Evolutionary conservation across 805 yeast species (phyloP).

Genomic region (Hanseniaspora meyeri): DNA sequence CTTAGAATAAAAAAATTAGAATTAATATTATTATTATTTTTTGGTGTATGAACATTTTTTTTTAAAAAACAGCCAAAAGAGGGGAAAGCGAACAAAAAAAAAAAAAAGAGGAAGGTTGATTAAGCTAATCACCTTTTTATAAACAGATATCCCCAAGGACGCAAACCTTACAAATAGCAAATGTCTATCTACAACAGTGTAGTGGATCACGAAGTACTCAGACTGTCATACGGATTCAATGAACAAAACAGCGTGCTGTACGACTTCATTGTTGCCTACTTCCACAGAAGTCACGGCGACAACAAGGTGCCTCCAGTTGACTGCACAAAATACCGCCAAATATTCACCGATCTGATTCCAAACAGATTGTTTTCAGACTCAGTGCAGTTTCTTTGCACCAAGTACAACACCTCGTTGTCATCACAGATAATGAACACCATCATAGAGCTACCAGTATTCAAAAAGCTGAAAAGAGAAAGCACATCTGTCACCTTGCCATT

Average conservation of each 20-base stretch:
- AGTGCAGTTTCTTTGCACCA: background rate
- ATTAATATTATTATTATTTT: no score
- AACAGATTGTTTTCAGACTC: slow-evolving; percentile 2
- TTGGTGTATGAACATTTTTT: no score
- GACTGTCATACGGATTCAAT: background rate
- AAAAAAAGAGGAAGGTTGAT: no score
- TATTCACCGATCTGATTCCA: slow-evolving; percentile 1
- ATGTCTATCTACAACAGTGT: background rate
- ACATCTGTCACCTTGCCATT: background rate
- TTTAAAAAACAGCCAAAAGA: no score
- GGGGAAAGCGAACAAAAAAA: no score
- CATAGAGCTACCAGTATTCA: slow-evolving; percentile 5
- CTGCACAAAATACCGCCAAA: background rate
- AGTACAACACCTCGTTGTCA: background rate
- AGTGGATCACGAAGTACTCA: background rate
- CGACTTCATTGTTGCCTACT: background rate
- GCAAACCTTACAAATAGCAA: no score
- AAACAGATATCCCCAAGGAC: no score
- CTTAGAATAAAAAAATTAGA: no score
- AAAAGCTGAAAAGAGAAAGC: background rate
- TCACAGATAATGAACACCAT: background rate
- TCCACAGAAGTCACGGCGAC: background rate
- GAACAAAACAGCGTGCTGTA: background rate
- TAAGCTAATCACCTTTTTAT: no score
- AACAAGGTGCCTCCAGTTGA: background rate